Conservation (phyloP, 208 protist species). For the Novymonas esmeraldas region DNA sequence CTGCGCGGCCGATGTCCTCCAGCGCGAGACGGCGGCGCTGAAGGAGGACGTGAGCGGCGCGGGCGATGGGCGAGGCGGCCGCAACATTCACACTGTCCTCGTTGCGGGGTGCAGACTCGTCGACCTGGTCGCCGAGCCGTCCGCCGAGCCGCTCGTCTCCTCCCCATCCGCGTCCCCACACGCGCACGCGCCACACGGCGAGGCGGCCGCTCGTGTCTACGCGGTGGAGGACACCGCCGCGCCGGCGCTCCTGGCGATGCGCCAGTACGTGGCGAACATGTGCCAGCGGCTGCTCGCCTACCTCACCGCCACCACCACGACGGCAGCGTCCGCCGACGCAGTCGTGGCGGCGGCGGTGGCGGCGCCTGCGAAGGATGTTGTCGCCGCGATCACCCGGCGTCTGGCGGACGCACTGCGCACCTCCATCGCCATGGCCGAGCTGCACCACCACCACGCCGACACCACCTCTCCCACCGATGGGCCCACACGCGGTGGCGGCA, state of each 20-base stretch:
- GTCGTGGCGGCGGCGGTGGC: not conserved
- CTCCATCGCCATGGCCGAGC: slow-evolving; percentile 29
- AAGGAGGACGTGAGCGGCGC: slow-evolving; percentile 17
- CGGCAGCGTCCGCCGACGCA: not conserved
- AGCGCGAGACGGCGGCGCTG: slow-evolving; percentile 18
- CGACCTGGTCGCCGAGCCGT: slow-evolving; percentile 24
- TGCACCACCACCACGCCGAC: slow-evolving; percentile 3
- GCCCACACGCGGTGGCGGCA: not conserved
- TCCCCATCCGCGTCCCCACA: not conserved
- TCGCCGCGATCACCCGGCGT: slow-evolving; percentile 6
- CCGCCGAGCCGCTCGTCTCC: not conserved
- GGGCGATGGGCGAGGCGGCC: not conserved
- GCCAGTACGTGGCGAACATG: slow-evolving; percentile 74
- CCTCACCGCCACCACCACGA: slow-evolving; percentile 23
- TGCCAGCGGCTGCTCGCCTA: slow-evolving; percentile 43
- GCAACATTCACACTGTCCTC: slow-evolving; percentile 10
- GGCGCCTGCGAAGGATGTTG: slow-evolving; percentile 6
- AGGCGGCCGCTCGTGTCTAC: slow-evolving; percentile 19
- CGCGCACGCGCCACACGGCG: not conserved
- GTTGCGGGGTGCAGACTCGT: slow-evolving; percentile 22
- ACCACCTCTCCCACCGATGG: not conserved
- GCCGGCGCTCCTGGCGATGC: slow-evolving; percentile 52
- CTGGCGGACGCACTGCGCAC: slow-evolving; percentile 24
- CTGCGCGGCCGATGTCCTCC: slow-evolving; percentile 16
- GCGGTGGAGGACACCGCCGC: slow-evolving; percentile 50